Percentiles rank a stretch among this genome's conserved stretches.
These are phyloP conservation scores for Solioccasus polychromus DNA, from an alignment of 768 basidiomycete species.

Conservation along the genomic window DNA sequence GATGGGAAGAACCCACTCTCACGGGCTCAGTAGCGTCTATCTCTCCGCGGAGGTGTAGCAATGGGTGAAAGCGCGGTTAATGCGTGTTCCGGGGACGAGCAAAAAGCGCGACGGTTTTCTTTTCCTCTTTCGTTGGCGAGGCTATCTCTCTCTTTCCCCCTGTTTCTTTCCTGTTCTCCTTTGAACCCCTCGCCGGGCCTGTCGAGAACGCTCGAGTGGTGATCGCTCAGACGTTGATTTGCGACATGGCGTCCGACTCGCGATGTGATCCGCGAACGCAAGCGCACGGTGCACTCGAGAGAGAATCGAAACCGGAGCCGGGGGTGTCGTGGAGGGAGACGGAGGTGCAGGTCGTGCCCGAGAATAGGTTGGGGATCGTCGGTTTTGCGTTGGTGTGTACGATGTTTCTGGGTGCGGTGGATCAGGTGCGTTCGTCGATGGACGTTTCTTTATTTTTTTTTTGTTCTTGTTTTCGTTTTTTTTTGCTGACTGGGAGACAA, in stretches of 20 bases:
- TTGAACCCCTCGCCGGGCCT: too few relatives aligned
- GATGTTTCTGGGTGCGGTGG: constrained; percentile 44
- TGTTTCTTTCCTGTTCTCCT: too few relatives aligned
- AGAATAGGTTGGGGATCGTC: constrained; percentile 20
- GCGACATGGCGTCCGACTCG: not conserved
- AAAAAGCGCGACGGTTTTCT: not conserved
- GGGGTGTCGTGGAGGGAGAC: constrained; percentile 49
- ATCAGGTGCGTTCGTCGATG: constrained; percentile 44
- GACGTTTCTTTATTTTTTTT: too few relatives aligned
- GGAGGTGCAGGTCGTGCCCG: constrained; percentile 51
- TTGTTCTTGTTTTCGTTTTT: too few relatives aligned
- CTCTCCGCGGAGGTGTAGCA: not conserved
- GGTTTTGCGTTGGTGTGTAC: constrained; percentile 25
- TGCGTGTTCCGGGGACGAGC: not conserved
- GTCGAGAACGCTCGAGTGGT: too few relatives aligned
- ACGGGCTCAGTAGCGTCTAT: not conserved
- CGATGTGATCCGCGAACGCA: too few relatives aligned
- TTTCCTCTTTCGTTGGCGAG: too few relatives aligned
- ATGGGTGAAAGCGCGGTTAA: not conserved
- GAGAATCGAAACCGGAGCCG: too few relatives aligned
- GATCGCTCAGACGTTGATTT: too few relatives aligned
- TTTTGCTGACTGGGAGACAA: not conserved
- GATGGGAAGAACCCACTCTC: not conserved
- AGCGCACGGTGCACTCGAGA: too few relatives aligned
- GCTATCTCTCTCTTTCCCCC: too few relatives aligned